Percentiles rank a stretch among this genome's conserved stretches.
phyloP scores from a whole-genome alignment of 768 basidiomycete species.

The Leccinum arenicola region DNA sequence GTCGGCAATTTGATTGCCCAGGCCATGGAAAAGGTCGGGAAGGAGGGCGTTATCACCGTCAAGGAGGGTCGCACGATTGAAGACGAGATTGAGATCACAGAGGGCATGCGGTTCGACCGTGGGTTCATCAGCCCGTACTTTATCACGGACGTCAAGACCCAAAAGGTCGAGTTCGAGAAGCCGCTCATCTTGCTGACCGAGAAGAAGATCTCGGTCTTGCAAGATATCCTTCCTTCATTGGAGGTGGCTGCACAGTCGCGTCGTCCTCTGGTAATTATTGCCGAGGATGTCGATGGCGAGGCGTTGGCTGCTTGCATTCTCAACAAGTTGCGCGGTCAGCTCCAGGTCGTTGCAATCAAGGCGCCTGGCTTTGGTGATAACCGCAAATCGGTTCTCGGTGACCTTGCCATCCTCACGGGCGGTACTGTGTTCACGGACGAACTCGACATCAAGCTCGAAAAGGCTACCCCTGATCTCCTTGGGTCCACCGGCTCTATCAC shows the following conservation, averaged over 20 bases:
- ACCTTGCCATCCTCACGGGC: slow-evolving; percentile 95
- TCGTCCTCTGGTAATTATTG: slow-evolving; percentile 93
- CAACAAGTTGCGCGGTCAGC: slow-evolving; percentile 98
- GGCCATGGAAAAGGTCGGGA: slow-evolving; percentile 99
- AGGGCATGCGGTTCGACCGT: slow-evolving; percentile 99
- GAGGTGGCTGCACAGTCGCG: slow-evolving; percentile 77
- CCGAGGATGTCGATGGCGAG: slow-evolving; percentile 97
- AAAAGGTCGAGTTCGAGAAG: slow-evolving; percentile 97
- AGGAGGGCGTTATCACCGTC: slow-evolving; percentile 99
- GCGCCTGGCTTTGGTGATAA: slow-evolving; percentile 99
- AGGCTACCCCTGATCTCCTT: slow-evolving; percentile 82
- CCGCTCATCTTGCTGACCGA: slow-evolving; percentile 90
- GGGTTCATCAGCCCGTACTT: slow-evolving; percentile 99
- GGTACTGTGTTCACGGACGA: slow-evolving; percentile 97
- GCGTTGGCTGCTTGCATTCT: slow-evolving; percentile 96
- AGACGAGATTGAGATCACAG: slow-evolving; percentile 98
- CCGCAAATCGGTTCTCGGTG: slow-evolving; percentile 96
- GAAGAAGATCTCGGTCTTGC: slow-evolving; percentile 95
- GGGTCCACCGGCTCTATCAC: slow-evolving; percentile 90
- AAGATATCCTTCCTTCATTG: slow-evolving; percentile 92
- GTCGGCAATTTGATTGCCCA: slow-evolving; percentile 94
- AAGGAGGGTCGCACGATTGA: slow-evolving; percentile 98
- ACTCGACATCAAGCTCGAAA: slow-evolving; percentile 96
- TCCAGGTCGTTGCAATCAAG: slow-evolving; percentile 92
- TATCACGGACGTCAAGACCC: slow-evolving; percentile 95